These are phyloP conservation scores for Psilocybe azurescens DNA, from an alignment of 768 basidiomycete species.

Conservation along the genomic window DNA sequence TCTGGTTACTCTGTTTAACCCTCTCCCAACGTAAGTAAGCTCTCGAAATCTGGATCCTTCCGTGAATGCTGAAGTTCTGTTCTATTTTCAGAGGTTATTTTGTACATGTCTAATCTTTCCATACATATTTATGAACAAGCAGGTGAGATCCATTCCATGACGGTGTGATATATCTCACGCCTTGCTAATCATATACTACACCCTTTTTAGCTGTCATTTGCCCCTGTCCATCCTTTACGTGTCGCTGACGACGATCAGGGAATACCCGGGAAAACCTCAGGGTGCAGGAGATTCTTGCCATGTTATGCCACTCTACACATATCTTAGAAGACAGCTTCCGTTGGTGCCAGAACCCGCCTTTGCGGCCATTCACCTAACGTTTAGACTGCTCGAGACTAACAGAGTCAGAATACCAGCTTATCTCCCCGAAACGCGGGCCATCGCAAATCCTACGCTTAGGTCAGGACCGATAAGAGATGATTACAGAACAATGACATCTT, in stretches of 20 bases:
- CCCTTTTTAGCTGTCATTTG: constrained; percentile 5
- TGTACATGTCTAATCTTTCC: constrained; percentile 36
- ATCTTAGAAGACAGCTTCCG: constrained; percentile 15
- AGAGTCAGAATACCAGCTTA: constrained; percentile 52
- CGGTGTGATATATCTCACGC: constrained; percentile 17
- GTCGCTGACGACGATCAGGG: background rate
- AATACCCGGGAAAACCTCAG: background rate
- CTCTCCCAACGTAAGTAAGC: constrained; percentile 42
- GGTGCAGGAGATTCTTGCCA: background rate
- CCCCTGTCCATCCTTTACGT: background rate
- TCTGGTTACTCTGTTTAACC: constrained; percentile 47
- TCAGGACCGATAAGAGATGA: constrained; percentile 62
- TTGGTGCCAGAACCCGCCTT: constrained; percentile 43
- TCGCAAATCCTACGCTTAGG: constrained; percentile 47
- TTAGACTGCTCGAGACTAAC: constrained; percentile 53
- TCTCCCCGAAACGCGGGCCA: constrained; percentile 52
- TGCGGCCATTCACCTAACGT: constrained; percentile 57
- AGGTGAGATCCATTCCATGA: constrained; percentile 20
- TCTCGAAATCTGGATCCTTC: constrained; percentile 12
- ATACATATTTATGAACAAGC: constrained; percentile 24
- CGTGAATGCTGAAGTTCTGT: constrained; percentile 18
- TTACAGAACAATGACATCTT: constrained; percentile 44
- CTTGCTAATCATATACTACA: constrained; percentile 3
- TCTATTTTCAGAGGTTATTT: constrained; percentile 36
- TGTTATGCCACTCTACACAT: constrained; percentile 10